Evolutionary conservation across 768 basidiomycete species (phyloP).

Genomic region (Tephrocybe rancida): DNA sequence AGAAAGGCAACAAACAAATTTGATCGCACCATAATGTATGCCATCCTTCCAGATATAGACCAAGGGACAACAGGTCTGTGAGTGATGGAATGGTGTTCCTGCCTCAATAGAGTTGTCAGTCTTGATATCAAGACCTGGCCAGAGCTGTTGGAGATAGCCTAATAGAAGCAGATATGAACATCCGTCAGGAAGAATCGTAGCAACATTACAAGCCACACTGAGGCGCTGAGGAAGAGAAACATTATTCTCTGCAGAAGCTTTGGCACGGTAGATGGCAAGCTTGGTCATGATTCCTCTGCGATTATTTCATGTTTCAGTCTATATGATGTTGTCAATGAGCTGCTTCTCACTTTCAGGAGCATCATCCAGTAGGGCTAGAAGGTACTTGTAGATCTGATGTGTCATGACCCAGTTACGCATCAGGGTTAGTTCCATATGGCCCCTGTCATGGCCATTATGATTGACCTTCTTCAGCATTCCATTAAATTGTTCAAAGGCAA

Average conservation of each 20-base stretch:
- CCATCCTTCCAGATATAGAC: conserved; percentile 5
- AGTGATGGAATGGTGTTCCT: not conserved
- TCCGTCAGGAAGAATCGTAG: conserved; percentile 1
- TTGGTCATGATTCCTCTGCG: conserved; percentile 22
- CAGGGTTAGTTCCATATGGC: conserved; percentile 11
- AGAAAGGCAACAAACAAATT: too few relatives aligned
- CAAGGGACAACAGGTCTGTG: not conserved
- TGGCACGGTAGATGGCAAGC: conserved; percentile 22
- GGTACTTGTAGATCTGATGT: not conserved
- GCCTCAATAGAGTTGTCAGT: not conserved
- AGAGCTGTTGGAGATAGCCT: not conserved
- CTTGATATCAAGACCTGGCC: conserved; percentile 2
- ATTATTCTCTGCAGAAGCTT: conserved; percentile 10
- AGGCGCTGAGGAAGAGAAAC: conserved; percentile 3
- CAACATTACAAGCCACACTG: conserved; percentile 1
- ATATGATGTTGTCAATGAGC: conserved; percentile 7
- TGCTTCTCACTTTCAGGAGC: not conserved
- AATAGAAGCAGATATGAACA: not conserved
- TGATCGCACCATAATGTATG: conserved; percentile 1
- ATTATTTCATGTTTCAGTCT: conserved; percentile 9
- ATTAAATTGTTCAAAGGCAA: conserved; percentile 36
- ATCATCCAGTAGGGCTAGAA: not conserved
- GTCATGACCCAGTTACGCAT: not conserved
- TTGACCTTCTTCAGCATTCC: conserved; percentile 33
- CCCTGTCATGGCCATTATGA: conserved; percentile 24